A percentile compares a stretch with the other conserved stretches of the same genome.
phyloP scores from a whole-genome alignment of 163 green algal genomes.

The Chloroidium sp. region DNA sequence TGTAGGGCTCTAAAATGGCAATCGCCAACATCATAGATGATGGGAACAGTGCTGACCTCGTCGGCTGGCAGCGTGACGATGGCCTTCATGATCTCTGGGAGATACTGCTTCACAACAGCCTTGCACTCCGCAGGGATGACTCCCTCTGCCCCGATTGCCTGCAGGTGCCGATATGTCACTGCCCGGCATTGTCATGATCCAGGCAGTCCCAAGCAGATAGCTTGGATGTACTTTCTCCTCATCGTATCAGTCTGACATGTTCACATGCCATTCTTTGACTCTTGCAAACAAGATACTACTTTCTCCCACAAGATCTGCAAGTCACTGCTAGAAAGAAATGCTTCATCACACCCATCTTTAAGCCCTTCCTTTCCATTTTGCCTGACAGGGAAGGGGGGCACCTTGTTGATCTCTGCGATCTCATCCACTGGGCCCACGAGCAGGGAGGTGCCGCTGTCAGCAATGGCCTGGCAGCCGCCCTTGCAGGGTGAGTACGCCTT shows the following conservation, averaged over 20 bases:
- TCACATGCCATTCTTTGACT: too few species aligned
- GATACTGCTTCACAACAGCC: conserved; percentile 73
- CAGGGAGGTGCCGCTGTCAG: conserved; percentile 85
- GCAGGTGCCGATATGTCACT: not conserved
- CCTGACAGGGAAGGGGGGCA: conserved; percentile 8
- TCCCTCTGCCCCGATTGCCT: conserved; percentile 64
- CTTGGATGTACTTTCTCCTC: too few species aligned
- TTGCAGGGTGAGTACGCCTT: conserved; percentile 17
- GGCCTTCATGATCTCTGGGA: conserved; percentile 70
- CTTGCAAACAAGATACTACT: too few species aligned
- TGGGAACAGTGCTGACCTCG: conserved; percentile 21
- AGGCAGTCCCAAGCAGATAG: too few species aligned
- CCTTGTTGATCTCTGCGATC: conserved; percentile 75
- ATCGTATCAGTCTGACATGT: too few species aligned
- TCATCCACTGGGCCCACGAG: conserved; percentile 72
- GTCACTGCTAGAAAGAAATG: too few species aligned
- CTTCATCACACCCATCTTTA: too few species aligned
- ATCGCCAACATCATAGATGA: too few species aligned
- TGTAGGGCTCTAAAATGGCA: too few species aligned
- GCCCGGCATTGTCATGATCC: too few species aligned
- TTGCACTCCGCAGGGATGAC: conserved; percentile 72
- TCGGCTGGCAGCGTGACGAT: conserved; percentile 54
- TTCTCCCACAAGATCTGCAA: too few species aligned
- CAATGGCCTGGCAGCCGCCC: conserved; percentile 82
- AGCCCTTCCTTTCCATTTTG: too few species aligned